Evolutionary conservation across 2,329 filamentous ascomycete genomes (phyloP), one percentile per base, ranked within the genome.

Genomic region (Diaporthe helianthi): DNA sequence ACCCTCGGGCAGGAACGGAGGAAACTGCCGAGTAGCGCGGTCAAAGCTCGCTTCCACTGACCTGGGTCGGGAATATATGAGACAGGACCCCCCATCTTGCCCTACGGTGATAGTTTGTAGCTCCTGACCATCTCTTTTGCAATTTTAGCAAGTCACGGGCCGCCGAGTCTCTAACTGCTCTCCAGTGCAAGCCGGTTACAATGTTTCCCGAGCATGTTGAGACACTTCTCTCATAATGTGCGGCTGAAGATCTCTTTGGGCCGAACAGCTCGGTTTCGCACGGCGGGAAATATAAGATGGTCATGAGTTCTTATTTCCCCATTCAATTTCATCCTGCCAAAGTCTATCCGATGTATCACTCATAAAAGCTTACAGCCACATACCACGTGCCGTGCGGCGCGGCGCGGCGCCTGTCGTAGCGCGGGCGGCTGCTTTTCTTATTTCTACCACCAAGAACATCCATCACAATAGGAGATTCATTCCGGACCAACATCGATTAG

Each of bases 331-430:
- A 44, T 55, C 38, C 51, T 44, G 67, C 67, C 51, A 33, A 53
- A 49, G 52, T 69, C 67, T 69, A 65, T 69, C 53, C 29, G 41
- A 65, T 49, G 52, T 65, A 46, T 47, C n/a, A 26, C 36, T 65
- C 67, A 58, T 22, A 44, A 36, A n/a, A 36, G 24, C 36, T 52
- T 41, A 44, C 46, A 47, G 38, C 44, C 52, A 31, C 51, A 68
- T 19, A 55, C 51, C 68, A 47, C 33, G 33, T 49, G 44, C 26
- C 33, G 44, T 22, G 47, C 33, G 38, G 54, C 31, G 17, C 26
- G 44, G 44, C 26, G 47, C 33, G 38, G 54, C 31, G 17, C 36
- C 29, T 47, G 1, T 36, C 44, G 53, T 49, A 54, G 36, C 58
- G 15, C 58, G 26, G 29, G 12, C 29, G 13, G 44, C 65, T 29